Evolutionary conservation across 2,329 filamentous ascomycete species (phyloP).

Genomic region (Dothideomycetes sp.): DNA sequence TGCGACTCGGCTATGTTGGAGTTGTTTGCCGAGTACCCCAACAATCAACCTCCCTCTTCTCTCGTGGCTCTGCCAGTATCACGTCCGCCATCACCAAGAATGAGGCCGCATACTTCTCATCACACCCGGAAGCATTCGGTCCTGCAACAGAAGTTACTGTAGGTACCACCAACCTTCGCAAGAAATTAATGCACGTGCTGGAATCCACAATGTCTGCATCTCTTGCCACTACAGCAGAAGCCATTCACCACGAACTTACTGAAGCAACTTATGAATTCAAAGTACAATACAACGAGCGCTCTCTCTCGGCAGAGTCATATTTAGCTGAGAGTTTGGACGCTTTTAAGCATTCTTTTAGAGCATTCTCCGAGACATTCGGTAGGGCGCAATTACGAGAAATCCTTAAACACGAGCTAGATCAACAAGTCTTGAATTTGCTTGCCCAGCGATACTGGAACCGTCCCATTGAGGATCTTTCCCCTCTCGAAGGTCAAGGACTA

Average conservation of each 20-base stretch:
- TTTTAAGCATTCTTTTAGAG: conserved; percentile 97
- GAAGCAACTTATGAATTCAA: conserved; percentile 98
- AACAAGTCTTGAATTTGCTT: conserved; percentile 84
- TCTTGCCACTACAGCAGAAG: conserved; percentile 77
- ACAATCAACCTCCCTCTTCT: conserved; percentile 61
- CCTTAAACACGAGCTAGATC: conserved; percentile 84
- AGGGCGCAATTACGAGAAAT: conserved; percentile 80
- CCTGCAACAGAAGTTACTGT: conserved; percentile 60
- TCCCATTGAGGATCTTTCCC: conserved; percentile 72
- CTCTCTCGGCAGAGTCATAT: conserved; percentile 90
- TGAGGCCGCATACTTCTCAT: conserved; percentile 75
- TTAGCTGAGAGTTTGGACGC: conserved; percentile 87
- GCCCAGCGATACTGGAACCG: conserved; percentile 97
- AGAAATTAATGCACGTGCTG: conserved; percentile 93
- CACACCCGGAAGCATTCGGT: conserved; percentile 73
- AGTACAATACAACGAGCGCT: conserved; percentile 96
- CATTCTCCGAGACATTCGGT: conserved; percentile 82
- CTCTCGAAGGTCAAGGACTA: conserved; percentile 21
- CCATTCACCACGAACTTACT: conserved; percentile 87
- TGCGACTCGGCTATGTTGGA: conserved; percentile 91
- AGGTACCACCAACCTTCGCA: conserved; percentile 76
- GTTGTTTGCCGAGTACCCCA: conserved; percentile 76
- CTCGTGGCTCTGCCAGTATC: conserved; percentile 69
- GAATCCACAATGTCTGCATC: conserved; percentile 96
- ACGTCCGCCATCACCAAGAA: conserved; percentile 74